phyloP scores from a whole-genome alignment of 1,139 yeast species.

The Pichia sp. region DNA sequence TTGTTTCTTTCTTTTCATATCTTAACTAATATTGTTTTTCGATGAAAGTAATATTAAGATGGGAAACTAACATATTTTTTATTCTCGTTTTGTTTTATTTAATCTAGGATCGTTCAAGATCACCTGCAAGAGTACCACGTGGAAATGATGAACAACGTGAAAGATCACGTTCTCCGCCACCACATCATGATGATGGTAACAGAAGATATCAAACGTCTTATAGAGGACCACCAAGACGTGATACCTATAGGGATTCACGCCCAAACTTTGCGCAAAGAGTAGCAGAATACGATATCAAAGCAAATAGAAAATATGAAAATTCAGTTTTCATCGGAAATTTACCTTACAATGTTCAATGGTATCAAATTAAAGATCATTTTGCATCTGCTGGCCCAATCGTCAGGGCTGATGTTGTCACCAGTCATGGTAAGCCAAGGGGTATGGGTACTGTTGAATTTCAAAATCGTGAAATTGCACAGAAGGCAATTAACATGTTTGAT shows the following conservation, averaged over 20 bases:
- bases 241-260: not conserved
- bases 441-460: constrained; percentile 91
- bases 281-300: constrained; percentile 26
- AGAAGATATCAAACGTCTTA: constrained; percentile 13
- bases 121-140: constrained; percentile 30
- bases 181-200: constrained; percentile 23
- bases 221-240: constrained; percentile 14
- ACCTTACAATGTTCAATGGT: constrained; percentile 57
- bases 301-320: constrained; percentile 60
- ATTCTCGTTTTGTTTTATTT: not conserved
- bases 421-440: constrained; percentile 80
- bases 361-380: constrained; percentile 55
- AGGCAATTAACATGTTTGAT: constrained; percentile 68
- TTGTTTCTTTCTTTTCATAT: not conserved
- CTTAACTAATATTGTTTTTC: not conserved
- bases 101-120: constrained; percentile 30
- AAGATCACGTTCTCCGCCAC: constrained; percentile 29
- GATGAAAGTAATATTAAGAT: not conserved
- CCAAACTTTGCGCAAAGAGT: constrained; percentile 16
- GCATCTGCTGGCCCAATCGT: constrained; percentile 62
- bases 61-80: constrained; percentile 5
- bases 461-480: constrained; percentile 57
- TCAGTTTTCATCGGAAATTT: constrained; percentile 70
- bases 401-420: constrained; percentile 82
- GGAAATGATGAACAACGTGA: constrained; percentile 22